These are phyloP conservation scores for Neurospora sublineolata DNA, from an alignment of 495 filamentous ascomycete genomes.

Conservation along the genomic window DNA sequence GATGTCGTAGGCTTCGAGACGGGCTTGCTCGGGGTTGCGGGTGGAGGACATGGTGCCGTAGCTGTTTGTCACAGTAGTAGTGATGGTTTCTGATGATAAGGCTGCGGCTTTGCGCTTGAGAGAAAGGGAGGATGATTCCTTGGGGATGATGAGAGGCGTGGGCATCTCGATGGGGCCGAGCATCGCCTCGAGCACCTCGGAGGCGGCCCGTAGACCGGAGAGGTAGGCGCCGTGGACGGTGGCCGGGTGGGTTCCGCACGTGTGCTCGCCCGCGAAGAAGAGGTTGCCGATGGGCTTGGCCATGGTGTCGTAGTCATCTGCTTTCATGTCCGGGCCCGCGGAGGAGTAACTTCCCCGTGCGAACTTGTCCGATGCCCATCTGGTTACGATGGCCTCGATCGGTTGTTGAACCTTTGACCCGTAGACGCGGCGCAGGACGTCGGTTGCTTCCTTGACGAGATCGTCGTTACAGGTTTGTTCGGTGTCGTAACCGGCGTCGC, in stretches of 20 bases:
- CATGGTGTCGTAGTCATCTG: conserved; percentile 90
- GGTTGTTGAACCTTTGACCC: conserved; percentile 51
- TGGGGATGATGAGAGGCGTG: conserved; percentile 58
- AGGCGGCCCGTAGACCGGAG: conserved; percentile 77
- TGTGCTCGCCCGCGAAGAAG: conserved; percentile 95
- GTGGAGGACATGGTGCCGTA: conserved; percentile 1
- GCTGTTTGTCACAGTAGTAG: neutral
- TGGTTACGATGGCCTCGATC: conserved; percentile 80
- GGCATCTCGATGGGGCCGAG: conserved; percentile 64
- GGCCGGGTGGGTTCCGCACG: conserved; percentile 87
- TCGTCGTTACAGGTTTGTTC: conserved; percentile 62
- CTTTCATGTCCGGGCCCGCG: conserved; percentile 64
- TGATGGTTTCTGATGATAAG: neutral
- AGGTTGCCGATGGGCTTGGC: conserved; percentile 75
- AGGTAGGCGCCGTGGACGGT: conserved; percentile 96
- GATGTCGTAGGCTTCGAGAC: conserved; percentile 57
- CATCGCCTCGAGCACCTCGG: conserved; percentile 68
- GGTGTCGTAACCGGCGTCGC: conserved; percentile 81
- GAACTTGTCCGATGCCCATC: conserved; percentile 84
- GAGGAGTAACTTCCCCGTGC: conserved; percentile 90
- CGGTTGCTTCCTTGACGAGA: conserved; percentile 68
- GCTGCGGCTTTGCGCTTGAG: conserved; percentile 44
- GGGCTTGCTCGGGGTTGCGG: conserved; percentile 41
- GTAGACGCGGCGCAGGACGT: conserved; percentile 55
- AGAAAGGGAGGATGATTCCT: conserved; percentile 30